These are phyloP conservation scores for Tolypocladium pustulatum DNA, from an alignment of 2,329 filamentous ascomycete genomes.

Conservation along the genomic window DNA sequence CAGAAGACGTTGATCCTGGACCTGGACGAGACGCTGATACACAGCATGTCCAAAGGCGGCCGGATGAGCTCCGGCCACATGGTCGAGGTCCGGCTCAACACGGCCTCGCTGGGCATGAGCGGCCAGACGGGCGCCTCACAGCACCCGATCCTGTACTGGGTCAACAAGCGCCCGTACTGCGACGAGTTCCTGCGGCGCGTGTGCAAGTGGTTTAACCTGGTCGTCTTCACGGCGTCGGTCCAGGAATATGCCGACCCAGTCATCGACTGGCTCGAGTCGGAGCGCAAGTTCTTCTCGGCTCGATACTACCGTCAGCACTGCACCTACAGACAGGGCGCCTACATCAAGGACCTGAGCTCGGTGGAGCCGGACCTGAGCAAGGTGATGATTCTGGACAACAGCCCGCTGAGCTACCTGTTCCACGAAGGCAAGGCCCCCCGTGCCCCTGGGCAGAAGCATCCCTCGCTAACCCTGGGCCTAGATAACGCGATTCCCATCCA, in stretches of 20 bases:
- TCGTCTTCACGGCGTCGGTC: slow-evolving; percentile 93
- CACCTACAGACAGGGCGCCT: slow-evolving; percentile 88
- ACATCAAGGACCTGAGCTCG: slow-evolving; percentile 94
- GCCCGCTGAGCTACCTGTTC: slow-evolving; percentile 95
- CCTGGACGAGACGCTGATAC: slow-evolving; percentile 93
- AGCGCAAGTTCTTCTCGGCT: slow-evolving; percentile 90
- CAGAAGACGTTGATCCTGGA: slow-evolving; percentile 94
- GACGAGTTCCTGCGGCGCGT: slow-evolving; percentile 90
- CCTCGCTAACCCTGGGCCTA: slow-evolving; percentile 25
- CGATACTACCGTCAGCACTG: slow-evolving; percentile 96
- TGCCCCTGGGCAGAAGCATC: background rate
- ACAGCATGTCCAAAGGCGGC: slow-evolving; percentile 94
- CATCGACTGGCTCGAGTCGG: slow-evolving; percentile 95
- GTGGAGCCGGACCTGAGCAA: slow-evolving; percentile 95
- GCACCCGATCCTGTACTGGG: slow-evolving; percentile 96
- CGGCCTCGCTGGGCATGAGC: slow-evolving; percentile 55
- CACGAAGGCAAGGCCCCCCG: slow-evolving; percentile 67
- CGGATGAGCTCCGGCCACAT: slow-evolving; percentile 96
- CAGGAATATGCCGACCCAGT: slow-evolving; percentile 98
- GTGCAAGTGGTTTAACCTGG: slow-evolving; percentile 96
- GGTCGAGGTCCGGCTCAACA: slow-evolving; percentile 90
- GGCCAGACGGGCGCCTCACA: slow-evolving; percentile 61
- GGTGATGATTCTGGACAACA: slow-evolving; percentile 98
- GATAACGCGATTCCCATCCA: slow-evolving; percentile 99
- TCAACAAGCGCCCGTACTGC: slow-evolving; percentile 93